Conservation (phyloP, 805 yeast species). For the Cyberlindnera galapagoensis region DNA sequence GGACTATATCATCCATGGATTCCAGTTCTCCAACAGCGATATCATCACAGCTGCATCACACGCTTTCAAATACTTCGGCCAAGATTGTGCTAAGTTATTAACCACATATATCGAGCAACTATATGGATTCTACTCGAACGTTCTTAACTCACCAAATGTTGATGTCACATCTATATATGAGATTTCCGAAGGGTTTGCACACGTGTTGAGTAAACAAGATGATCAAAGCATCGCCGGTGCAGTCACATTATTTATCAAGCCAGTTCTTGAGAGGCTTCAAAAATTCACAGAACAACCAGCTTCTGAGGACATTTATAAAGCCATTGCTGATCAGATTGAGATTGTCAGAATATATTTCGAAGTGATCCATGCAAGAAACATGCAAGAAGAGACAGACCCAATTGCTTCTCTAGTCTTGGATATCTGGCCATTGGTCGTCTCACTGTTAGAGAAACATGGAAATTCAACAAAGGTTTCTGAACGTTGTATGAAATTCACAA, state of each 20-base stretch:
- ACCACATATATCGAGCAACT: slow-evolving; percentile 68
- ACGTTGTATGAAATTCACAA: slow-evolving; percentile 61
- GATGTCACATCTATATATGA: slow-evolving; percentile 70
- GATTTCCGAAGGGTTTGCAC: slow-evolving; percentile 84
- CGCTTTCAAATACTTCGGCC: slow-evolving; percentile 90
- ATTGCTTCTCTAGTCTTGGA: slow-evolving; percentile 47
- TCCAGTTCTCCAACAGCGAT: slow-evolving; percentile 33
- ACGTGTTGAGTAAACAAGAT: slow-evolving; percentile 62
- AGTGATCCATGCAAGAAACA: slow-evolving; percentile 41
- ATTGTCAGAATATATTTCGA: slow-evolving; percentile 54
- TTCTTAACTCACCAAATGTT: slow-evolving; percentile 38
- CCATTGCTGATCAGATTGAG: slow-evolving; percentile 71
- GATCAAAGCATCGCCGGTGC: slow-evolving; percentile 45
- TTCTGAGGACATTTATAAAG: slow-evolving; percentile 32
- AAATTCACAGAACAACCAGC: slow-evolving; percentile 19
- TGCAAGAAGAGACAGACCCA: slow-evolving; percentile 34
- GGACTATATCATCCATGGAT: slow-evolving; percentile 76
- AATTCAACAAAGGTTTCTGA: slow-evolving; percentile 62
- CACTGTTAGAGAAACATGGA: slow-evolving; percentile 49
- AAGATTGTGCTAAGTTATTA: slow-evolving; percentile 72
- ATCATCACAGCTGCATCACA: slow-evolving; percentile 84
- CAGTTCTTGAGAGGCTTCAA: slow-evolving; percentile 47
- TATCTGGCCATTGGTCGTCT: slow-evolving; percentile 52
- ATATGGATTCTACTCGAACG: slow-evolving; percentile 59
- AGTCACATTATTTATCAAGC: slow-evolving; percentile 57